These are phyloP conservation scores for Rhododendron vialii DNA, from an alignment of 148 eudicot species.

Conservation along the genomic window DNA sequence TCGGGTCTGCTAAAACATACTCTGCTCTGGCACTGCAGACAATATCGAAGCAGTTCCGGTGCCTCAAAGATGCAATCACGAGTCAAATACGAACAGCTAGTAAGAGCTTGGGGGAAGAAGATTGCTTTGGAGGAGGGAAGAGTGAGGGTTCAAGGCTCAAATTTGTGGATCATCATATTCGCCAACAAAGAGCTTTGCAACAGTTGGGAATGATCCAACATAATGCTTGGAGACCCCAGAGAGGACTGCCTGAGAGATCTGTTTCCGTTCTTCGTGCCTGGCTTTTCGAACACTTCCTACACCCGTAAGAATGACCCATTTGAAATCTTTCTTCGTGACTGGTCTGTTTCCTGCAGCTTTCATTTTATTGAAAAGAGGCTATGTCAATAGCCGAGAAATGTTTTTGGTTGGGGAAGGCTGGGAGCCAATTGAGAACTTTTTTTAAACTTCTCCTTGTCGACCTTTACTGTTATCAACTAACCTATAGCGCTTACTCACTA, in stretches of 20 bases:
- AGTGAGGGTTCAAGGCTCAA: constrained; percentile 63
- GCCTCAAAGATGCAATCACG: constrained; percentile 62
- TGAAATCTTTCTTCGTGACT: neutral
- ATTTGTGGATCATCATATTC: constrained; percentile 65
- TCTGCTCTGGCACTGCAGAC: constrained; percentile 71
- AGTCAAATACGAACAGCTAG: constrained; percentile 49
- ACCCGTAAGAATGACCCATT: constrained; percentile 50
- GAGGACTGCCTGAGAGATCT: constrained; percentile 86
- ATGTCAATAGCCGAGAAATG: neutral
- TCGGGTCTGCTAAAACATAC: constrained; percentile 75
- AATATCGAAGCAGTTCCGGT: constrained; percentile 71
- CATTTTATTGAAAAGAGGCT: neutral
- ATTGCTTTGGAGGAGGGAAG: constrained; percentile 43
- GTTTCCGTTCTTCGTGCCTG: constrained; percentile 94
- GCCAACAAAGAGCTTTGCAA: constrained; percentile 69
- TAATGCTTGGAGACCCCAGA: constrained; percentile 91
- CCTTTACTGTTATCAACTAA: too few species aligned
- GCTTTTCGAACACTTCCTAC: constrained; percentile 88
- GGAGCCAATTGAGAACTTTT: neutral
- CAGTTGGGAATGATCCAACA: constrained; percentile 80
- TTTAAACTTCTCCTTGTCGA: neutral
- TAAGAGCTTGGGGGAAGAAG: constrained; percentile 65
- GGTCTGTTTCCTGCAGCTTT: neutral
- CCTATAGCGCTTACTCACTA: neutral
- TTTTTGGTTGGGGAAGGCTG: neutral